A percentile compares a stretch with the other conserved stretches of the same genome.
Conservation (phyloP, 495 filamentous ascomycete genomes). For the Hypomontagnella monticulosa region DNA sequence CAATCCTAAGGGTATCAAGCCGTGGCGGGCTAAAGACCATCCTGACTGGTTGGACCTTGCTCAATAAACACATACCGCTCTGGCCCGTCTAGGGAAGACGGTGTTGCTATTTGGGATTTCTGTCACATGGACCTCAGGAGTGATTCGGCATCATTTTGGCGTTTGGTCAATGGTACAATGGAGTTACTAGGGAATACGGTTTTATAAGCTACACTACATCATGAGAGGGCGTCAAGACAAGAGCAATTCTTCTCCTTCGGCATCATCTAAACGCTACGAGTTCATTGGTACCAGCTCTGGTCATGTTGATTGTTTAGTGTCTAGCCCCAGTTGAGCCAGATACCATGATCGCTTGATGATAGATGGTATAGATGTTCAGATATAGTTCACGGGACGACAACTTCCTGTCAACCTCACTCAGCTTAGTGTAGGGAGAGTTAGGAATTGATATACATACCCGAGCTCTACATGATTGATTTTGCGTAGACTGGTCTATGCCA, state of each 20-base stretch:
- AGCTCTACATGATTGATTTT: too few species aligned
- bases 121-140: background rate
- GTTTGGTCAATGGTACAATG: background rate
- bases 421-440: too few species aligned
- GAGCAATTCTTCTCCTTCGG: background rate
- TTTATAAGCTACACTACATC: background rate
- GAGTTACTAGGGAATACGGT: background rate
- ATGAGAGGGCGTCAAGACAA: background rate
- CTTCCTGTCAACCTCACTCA: too few species aligned
- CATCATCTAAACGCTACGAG: slow-evolving; percentile 7
- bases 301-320: background rate
- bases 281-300: background rate
- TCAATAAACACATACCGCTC: slow-evolving; percentile 15
- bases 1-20: slow-evolving; percentile 59
- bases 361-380: too few species aligned
- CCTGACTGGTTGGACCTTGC: slow-evolving; percentile 57
- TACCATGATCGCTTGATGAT: too few species aligned
- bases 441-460: too few species aligned
- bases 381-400: too few species aligned
- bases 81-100: background rate
- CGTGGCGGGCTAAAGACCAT: slow-evolving; percentile 60
- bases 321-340: too few species aligned
- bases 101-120: background rate
- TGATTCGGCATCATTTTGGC: background rate
- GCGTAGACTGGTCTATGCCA: too few species aligned